Conservation (phyloP, 495 filamentous ascomycete genomes). For the Tuber borchii region DNA sequence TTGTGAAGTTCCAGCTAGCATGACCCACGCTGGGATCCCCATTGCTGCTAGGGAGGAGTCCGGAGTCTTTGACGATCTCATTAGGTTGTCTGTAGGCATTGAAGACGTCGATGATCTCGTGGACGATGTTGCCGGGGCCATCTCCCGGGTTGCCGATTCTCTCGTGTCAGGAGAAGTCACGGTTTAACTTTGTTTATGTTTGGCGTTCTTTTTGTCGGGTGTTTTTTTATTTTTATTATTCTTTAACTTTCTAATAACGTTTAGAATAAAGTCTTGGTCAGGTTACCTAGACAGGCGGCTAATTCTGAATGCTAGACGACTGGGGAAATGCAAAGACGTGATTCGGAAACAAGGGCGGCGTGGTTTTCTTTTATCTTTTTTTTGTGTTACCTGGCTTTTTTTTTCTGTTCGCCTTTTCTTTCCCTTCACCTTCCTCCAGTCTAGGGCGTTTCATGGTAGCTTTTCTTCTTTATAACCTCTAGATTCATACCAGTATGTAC, state of each 20-base stretch:
- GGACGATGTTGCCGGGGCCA: conserved; percentile 74
- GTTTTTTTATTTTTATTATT: neutral
- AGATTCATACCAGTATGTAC: neutral
- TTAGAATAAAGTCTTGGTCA: conserved; percentile 7
- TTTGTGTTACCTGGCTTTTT: neutral
- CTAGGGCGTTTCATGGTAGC: neutral
- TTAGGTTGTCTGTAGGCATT: conserved; percentile 85
- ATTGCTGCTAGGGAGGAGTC: conserved; percentile 79
- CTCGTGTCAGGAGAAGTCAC: conserved; percentile 41
- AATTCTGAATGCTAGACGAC: neutral
- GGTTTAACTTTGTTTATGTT: neutral
- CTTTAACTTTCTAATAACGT: neutral
- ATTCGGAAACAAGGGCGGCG: neutral
- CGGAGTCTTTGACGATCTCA: conserved; percentile 95
- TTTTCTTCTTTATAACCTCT: neutral
- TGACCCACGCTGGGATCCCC: conserved; percentile 97
- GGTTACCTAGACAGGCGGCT: neutral
- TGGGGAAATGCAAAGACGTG: neutral
- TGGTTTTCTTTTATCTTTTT: neutral
- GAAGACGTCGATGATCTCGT: conserved; percentile 84
- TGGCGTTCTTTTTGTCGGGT: neutral
- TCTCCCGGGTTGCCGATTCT: conserved; percentile 65
- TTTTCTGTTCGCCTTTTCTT: neutral
- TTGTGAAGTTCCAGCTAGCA: conserved; percentile 81
- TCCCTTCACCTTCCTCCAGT: neutral